A percentile compares a stretch with the other conserved stretches of the same genome.
These are phyloP conservation scores for Triadica sebifera DNA, from an alignment of 345 rosid species.

Conservation along the genomic window DNA sequence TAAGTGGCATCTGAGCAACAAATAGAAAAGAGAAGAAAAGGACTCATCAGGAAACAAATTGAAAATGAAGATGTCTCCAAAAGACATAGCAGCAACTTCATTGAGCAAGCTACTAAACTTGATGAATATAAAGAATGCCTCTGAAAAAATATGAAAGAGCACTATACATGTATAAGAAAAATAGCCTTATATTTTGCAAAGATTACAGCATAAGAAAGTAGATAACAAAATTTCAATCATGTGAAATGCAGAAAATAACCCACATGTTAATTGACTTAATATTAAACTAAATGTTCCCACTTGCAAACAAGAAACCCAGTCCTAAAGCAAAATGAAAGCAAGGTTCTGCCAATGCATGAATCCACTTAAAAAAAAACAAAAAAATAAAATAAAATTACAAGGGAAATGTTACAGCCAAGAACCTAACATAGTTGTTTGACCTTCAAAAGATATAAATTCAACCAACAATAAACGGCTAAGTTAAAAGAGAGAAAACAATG, in stretches of 20 bases:
- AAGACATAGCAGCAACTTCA: neutral
- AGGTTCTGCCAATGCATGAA: neutral
- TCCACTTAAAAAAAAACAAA: neutral
- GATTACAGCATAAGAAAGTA: neutral
- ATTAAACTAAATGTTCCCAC: neutral
- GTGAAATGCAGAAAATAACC: neutral
- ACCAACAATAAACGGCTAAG: neutral
- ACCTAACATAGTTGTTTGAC: neutral
- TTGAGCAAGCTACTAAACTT: neutral
- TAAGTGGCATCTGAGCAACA: constrained; percentile 41
- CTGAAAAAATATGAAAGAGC: neutral
- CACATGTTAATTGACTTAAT: neutral
- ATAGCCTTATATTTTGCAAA: neutral
- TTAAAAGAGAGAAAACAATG: neutral
- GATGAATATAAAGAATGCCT: neutral
- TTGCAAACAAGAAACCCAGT: neutral
- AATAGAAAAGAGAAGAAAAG: neutral
- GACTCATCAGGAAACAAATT: neutral
- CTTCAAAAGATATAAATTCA: neutral
- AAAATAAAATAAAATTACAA: neutral
- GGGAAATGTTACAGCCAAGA: neutral
- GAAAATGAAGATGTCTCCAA: neutral
- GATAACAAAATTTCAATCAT: neutral
- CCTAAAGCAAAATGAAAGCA: neutral
- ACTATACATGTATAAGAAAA: neutral